These are phyloP conservation scores for Phylloporus rhodoxanthus DNA, from an alignment of 768 basidiomycete genomes.

Conservation along the genomic window DNA sequence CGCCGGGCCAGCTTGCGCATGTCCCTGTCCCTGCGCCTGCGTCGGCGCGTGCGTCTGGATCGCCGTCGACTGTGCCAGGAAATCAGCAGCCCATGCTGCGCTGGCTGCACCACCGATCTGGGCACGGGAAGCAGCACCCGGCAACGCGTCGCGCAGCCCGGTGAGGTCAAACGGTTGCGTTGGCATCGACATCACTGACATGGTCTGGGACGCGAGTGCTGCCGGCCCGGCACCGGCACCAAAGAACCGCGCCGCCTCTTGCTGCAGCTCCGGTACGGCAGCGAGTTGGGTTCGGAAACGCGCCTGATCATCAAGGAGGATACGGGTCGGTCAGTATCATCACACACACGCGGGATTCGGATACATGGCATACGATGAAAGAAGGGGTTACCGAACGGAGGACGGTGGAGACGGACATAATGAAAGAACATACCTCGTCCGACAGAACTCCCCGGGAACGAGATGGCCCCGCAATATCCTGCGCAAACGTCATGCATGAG, in stretches of 20 bases:
- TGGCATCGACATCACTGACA: constrained; percentile 22
- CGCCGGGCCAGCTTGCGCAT: constrained; percentile 1
- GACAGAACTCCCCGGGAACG: constrained; percentile 40
- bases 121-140: constrained; percentile 12
- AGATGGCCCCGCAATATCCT: constrained; percentile 68
- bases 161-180: constrained; percentile 53
- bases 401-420: constrained; percentile 8
- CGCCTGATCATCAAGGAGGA: constrained; percentile 31
- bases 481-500: constrained; percentile 3
- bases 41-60: background rate
- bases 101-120: constrained; percentile 13
- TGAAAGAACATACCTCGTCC: constrained; percentile 44
- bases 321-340: background rate
- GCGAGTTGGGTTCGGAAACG: constrained; percentile 52
- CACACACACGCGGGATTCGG: background rate
- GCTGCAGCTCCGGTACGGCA: constrained; percentile 39
- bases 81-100: constrained; percentile 60
- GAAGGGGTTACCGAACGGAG: background rate
- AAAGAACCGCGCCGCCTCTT: constrained; percentile 73
- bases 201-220: constrained; percentile 20
- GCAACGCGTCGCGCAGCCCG: constrained; percentile 27
- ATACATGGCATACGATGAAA: background rate
- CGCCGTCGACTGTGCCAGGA: constrained; percentile 35
- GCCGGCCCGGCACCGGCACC: constrained; percentile 26
- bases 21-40: constrained; percentile 12